Conservation (phyloP, 495 filamentous ascomycete species). For the Lasiosphaeria miniovina region DNA sequence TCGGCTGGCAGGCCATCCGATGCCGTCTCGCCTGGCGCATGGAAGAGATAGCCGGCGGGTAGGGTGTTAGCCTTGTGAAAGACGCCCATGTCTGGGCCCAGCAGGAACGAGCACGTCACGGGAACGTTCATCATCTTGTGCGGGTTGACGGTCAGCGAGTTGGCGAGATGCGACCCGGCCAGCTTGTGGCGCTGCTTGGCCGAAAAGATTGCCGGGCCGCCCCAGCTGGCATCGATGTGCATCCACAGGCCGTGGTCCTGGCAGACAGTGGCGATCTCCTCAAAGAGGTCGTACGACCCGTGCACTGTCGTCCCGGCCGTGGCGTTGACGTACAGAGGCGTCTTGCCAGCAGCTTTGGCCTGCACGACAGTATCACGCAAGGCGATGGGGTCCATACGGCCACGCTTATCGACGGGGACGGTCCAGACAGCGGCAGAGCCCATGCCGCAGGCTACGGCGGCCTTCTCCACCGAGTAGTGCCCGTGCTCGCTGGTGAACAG, state of each 20-base stretch:
- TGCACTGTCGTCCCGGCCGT: conserved; percentile 93
- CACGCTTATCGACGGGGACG: conserved; percentile 70
- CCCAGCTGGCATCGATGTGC: conserved; percentile 90
- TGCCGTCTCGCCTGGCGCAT: conserved; percentile 43
- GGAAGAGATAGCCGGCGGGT: conserved; percentile 86
- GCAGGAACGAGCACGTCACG: conserved; percentile 84
- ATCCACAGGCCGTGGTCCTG: conserved; percentile 73
- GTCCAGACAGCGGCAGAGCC: conserved; percentile 68
- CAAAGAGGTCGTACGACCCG: conserved; percentile 83
- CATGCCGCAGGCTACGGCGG: conserved; percentile 80
- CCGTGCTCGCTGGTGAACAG: conserved; percentile 88
- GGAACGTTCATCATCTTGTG: conserved; percentile 97
- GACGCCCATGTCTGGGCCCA: conserved; percentile 67
- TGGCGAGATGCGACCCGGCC: conserved; percentile 65
- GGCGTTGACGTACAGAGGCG: conserved; percentile 92
- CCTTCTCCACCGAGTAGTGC: conserved; percentile 94
- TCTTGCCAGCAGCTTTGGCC: conserved; percentile 60
- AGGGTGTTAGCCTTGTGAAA: conserved; percentile 82
- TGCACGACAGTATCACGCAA: conserved; percentile 59
- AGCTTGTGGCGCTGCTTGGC: conserved; percentile 59
- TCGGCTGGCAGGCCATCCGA: conserved; percentile 22
- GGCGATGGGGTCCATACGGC: conserved; percentile 65
- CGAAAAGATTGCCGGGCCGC: conserved; percentile 80
- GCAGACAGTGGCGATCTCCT: conserved; percentile 69
- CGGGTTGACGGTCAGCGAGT: conserved; percentile 83